Conservation (phyloP, 139 green algal genomes). For the Nannochloris sp. region DNA sequence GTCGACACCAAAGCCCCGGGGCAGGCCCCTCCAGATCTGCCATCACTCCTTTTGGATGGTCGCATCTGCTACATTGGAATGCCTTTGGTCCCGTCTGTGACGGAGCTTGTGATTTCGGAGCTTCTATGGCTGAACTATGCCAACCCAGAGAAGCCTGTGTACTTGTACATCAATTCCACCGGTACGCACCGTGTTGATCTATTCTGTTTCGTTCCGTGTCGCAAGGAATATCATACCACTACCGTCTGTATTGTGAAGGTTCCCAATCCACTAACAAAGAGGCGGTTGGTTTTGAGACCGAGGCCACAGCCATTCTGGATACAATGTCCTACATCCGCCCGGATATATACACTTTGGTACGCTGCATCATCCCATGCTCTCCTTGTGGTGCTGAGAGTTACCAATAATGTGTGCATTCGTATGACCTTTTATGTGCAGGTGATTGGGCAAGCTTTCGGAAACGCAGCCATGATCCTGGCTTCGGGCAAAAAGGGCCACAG, state of each 20-base stretch:
- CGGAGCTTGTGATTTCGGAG: conserved; percentile 77
- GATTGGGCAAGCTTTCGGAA: conserved; percentile 79
- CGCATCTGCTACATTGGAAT: conserved; percentile 85
- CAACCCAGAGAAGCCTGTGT: conserved; percentile 63
- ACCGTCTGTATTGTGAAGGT: conserved; percentile 1
- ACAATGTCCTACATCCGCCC: conserved; percentile 71
- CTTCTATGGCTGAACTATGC: conserved; percentile 79
- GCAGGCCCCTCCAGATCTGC: conserved; percentile 71
- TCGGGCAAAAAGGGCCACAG: conserved; percentile 83
- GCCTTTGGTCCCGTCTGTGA: conserved; percentile 80
- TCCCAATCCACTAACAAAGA: conserved; percentile 37
- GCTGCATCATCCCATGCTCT: conserved; percentile 7
- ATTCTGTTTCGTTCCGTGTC: not conserved
- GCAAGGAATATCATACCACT: not conserved
- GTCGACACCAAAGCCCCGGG: conserved; percentile 30
- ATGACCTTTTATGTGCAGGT: conserved; percentile 48
- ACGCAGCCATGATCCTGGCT: conserved; percentile 85
- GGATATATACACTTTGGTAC: conserved; percentile 38
- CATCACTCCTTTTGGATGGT: conserved; percentile 74
- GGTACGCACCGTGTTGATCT: conserved; percentile 20
- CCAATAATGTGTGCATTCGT: conserved; percentile 35
- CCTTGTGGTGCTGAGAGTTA: not conserved
- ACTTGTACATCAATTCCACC: conserved; percentile 86
- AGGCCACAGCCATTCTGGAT: conserved; percentile 80
- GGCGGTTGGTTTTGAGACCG: conserved; percentile 77